phyloP scores from a whole-genome alignment of 768 basidiomycete genomes.

The Suillus brevipes region DNA sequence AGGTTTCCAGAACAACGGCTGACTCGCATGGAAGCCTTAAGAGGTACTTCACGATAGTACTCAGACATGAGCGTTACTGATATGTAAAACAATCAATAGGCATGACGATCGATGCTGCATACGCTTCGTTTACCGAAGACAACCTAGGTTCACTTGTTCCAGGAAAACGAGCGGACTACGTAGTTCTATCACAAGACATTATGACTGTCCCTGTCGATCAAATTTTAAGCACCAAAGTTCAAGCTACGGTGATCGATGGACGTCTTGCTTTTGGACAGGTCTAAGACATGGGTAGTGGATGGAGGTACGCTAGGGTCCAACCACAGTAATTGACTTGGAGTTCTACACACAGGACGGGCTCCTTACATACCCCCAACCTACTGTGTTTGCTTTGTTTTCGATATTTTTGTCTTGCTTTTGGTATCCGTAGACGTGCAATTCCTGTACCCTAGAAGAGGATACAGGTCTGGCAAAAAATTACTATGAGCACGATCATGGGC shows the following conservation, averaged over 20 bases:
- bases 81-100: conserved; percentile 41
- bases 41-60: conserved; percentile 43
- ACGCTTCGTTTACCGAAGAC: conserved; percentile 79
- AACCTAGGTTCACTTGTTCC: conserved; percentile 71
- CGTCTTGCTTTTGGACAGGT: conserved; percentile 44
- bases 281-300: conserved; percentile 14
- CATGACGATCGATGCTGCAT: conserved; percentile 87
- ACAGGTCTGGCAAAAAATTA: no score
- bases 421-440: no score
- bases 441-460: no score
- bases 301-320: not conserved
- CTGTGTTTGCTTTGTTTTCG: not conserved
- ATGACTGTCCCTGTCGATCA: conserved; percentile 60
- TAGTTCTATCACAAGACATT: conserved; percentile 81
- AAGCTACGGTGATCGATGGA: conserved; percentile 82
- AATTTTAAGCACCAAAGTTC: conserved; percentile 67
- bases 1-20: conserved; percentile 86
- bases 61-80: not conserved
- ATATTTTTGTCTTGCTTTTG: not conserved
- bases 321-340: not conserved
- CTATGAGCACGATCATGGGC: no score
- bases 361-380: not conserved
- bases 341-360: not conserved
- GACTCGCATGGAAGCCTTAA: conserved; percentile 72
- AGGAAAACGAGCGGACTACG: conserved; percentile 84